These are phyloP conservation scores for Sugiyamaella smithiae DNA, from an alignment of 805 yeast species.

Conservation along the genomic window DNA sequence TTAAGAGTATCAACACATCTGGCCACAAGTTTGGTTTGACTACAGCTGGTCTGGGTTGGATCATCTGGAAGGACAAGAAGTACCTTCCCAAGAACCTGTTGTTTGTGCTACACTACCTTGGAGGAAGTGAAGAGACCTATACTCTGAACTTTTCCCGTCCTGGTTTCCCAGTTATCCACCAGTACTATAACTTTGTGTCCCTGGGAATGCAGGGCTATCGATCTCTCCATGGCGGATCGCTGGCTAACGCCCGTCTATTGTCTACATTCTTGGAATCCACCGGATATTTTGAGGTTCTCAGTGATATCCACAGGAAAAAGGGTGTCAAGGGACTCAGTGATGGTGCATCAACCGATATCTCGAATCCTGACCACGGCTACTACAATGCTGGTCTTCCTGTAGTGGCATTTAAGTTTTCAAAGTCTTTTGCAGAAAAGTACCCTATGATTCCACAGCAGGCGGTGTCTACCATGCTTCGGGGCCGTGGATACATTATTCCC, in stretches of 20 bases:
- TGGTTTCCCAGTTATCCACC: slow-evolving; percentile 86
- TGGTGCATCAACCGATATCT: slow-evolving; percentile 9
- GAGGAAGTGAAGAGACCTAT: slow-evolving; percentile 85
- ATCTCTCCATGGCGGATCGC: slow-evolving; percentile 56
- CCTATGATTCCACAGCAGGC: slow-evolving; percentile 83
- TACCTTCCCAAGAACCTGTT: slow-evolving; percentile 68
- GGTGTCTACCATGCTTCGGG: slow-evolving; percentile 67
- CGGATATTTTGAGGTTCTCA: slow-evolving; percentile 65
- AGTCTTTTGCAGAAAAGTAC: slow-evolving; percentile 52
- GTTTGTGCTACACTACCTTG: slow-evolving; percentile 78
- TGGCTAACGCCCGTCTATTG: slow-evolving; percentile 69
- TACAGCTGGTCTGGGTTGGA: slow-evolving; percentile 92
- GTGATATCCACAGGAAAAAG: slow-evolving; percentile 67
- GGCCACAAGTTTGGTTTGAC: slow-evolving; percentile 93
- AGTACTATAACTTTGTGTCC: slow-evolving; percentile 74
- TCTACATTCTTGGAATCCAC: slow-evolving; percentile 61
- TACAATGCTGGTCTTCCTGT: slow-evolving; percentile 83
- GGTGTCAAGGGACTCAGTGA: slow-evolving; percentile 33
- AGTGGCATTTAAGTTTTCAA: slow-evolving; percentile 75
- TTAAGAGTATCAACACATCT: slow-evolving; percentile 79
- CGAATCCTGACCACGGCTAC: slow-evolving; percentile 29
- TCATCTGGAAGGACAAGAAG: slow-evolving; percentile 67
- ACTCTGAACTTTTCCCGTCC: slow-evolving; percentile 88
- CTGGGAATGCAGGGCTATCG: slow-evolving; percentile 72
- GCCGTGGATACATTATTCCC: slow-evolving; percentile 83